Evolutionary conservation across 768 basidiomycete species (phyloP).

Genomic region (Solioccasus polychromus): DNA sequence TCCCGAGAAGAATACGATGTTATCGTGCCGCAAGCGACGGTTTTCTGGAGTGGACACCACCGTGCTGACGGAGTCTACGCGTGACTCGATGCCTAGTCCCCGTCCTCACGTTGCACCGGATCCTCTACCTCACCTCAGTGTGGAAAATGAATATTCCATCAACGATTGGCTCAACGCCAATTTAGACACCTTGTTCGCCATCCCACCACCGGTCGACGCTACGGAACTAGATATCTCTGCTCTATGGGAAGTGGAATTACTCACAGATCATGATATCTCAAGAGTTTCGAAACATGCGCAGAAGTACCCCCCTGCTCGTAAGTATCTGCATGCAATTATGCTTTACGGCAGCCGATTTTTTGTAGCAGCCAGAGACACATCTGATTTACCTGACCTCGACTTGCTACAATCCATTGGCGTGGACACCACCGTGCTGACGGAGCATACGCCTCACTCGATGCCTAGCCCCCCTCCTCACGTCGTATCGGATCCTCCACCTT

Average conservation of each 20-base stretch:
- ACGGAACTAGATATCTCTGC: conserved; percentile 23
- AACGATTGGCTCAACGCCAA: conserved; percentile 37
- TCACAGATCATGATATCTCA: conserved; percentile 23
- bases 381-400: too few species aligned
- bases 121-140: conserved; percentile 21
- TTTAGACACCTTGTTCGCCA: conserved; percentile 21
- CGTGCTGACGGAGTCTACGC: conserved; percentile 26
- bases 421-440: conserved; percentile 18
- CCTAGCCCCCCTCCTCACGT: conserved; percentile 21
- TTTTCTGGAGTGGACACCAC: conserved; percentile 31
- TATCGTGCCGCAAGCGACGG: conserved; percentile 30
- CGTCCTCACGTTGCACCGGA: conserved; percentile 29
- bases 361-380: too few species aligned
- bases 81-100: conserved; percentile 12
- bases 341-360: background rate
- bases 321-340: background rate
- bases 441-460: conserved; percentile 25
- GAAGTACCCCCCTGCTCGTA: background rate
- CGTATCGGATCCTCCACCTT: conserved; percentile 32
- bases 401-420: too few species aligned
- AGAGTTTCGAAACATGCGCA: background rate
- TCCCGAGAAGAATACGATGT: too few species aligned
- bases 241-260: conserved; percentile 34
- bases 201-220: conserved; percentile 21
- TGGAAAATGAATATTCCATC: conserved; percentile 17